Evolutionary conservation across 176 grass and related monocot genomes (phyloP).

Genomic region (Eleusine coracana): DNA sequence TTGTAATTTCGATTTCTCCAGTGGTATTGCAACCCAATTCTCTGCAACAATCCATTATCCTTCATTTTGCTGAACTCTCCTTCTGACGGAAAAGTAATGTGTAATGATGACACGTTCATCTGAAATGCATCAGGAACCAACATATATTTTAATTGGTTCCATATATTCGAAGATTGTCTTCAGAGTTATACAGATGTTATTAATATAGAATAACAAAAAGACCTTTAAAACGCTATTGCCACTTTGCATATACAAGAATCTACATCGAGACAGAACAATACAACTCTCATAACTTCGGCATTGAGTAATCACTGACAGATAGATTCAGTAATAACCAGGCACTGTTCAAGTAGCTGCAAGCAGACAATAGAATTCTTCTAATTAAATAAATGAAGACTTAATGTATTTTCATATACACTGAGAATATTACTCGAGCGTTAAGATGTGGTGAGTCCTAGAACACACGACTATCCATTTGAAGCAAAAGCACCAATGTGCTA

Average conservation of each 20-base stretch:
- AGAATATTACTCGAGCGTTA: not conserved
- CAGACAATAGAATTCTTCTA: conserved; percentile 5
- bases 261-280: conserved; percentile 1
- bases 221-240: not conserved
- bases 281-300: conserved; percentile 2
- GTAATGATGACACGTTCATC: conserved; percentile 83
- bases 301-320: not conserved
- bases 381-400: conserved; percentile 19
- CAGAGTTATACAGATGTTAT: not conserved
- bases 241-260: conserved; percentile 13
- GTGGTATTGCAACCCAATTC: conserved; percentile 91
- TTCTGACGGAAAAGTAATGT: conserved; percentile 97
- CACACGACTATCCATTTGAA: conserved; percentile 16
- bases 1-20: conserved; percentile 96
- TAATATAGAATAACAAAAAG: not conserved
- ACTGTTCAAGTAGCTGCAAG: conserved; percentile 22
- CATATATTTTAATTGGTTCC: conserved; percentile 16
- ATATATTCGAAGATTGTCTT: conserved; percentile 1
- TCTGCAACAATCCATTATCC: conserved; percentile 74
- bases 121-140: conserved; percentile 51
- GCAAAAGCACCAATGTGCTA: conserved; percentile 6
- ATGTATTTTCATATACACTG: not conserved
- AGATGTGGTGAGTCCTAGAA: not conserved
- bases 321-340: not conserved
- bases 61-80: conserved; percentile 81